phyloP scores from a whole-genome alignment of 1,284 basidiomycete species.

The Neonothopanus nambi region DNA sequence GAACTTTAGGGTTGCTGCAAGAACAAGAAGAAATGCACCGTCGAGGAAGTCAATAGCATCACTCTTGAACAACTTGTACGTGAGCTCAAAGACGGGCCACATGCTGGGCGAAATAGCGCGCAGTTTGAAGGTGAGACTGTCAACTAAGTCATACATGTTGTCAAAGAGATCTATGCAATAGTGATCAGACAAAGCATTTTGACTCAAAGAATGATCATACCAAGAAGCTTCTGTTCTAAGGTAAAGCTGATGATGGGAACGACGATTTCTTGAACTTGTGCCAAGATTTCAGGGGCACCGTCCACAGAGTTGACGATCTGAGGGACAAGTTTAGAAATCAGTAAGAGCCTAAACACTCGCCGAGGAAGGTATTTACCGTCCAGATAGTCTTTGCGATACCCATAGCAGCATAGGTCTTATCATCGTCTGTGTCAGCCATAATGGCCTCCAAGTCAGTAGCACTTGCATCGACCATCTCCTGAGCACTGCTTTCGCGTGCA shows the following conservation, averaged over 20 bases:
- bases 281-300: conserved; percentile 72
- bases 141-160: conserved; percentile 86
- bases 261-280: conserved; percentile 80
- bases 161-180: conserved; percentile 73
- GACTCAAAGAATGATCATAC: conserved; percentile 32
- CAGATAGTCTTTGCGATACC: conserved; percentile 80
- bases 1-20: not conserved
- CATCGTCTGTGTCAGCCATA: conserved; percentile 63
- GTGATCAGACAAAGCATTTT: not conserved
- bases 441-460: conserved; percentile 47
- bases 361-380: conserved; percentile 46
- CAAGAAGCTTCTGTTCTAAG: conserved; percentile 71
- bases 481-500: conserved; percentile 61
- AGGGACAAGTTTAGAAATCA: not conserved
- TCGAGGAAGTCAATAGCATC: conserved; percentile 86
- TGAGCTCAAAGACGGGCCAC: conserved; percentile 87
- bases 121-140: conserved; percentile 84
- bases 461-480: conserved; percentile 51
- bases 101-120: conserved; percentile 76
- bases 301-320: conserved; percentile 77
- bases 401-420: conserved; percentile 86
- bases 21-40: conserved; percentile 43
- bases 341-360: too few relatives aligned
- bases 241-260: conserved; percentile 81
- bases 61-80: conserved; percentile 83